These are phyloP conservation scores for Starmerella stellata DNA, from an alignment of 805 yeast genomes.

Conservation along the genomic window DNA sequence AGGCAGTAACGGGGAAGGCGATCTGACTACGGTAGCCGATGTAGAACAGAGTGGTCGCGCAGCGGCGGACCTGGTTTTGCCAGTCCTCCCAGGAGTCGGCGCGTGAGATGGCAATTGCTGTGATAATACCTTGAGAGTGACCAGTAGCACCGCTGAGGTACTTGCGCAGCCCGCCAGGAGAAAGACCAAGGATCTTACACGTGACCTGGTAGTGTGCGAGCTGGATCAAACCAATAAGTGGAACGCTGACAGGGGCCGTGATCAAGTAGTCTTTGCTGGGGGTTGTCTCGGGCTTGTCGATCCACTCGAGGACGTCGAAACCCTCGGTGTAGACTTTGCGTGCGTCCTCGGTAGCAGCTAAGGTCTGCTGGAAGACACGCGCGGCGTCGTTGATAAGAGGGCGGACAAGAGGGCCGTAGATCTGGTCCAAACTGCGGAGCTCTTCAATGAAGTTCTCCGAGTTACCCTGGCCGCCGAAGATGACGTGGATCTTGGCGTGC, in stretches of 20 bases:
- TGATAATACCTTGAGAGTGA: slow-evolving; percentile 44
- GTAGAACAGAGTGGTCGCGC: slow-evolving; percentile 72
- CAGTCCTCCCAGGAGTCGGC: slow-evolving; percentile 73
- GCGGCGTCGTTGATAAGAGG: slow-evolving; percentile 60
- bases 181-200: slow-evolving; percentile 61
- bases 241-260: slow-evolving; percentile 87
- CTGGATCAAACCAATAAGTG: slow-evolving; percentile 92
- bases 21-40: slow-evolving; percentile 83
- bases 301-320: slow-evolving; percentile 74
- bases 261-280: slow-evolving; percentile 80
- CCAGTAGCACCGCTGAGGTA: slow-evolving; percentile 33
- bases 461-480: slow-evolving; percentile 98
- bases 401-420: slow-evolving; percentile 55
- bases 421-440: slow-evolving; percentile 62
- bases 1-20: slow-evolving; percentile 79
- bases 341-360: slow-evolving; percentile 55
- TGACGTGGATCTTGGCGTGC: slow-evolving; percentile 52
- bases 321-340: slow-evolving; percentile 88
- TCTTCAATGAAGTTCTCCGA: slow-evolving; percentile 96
- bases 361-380: slow-evolving; percentile 44
- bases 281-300: slow-evolving; percentile 62
- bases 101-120: slow-evolving; percentile 79
- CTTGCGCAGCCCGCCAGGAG: slow-evolving; percentile 74
- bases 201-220: slow-evolving; percentile 83
- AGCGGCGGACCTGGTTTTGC: slow-evolving; percentile 49